These are phyloP conservation scores for Pythium rhizo-oryzae DNA, from an alignment of 352 stramenopile species.

Conservation along the genomic window DNA sequence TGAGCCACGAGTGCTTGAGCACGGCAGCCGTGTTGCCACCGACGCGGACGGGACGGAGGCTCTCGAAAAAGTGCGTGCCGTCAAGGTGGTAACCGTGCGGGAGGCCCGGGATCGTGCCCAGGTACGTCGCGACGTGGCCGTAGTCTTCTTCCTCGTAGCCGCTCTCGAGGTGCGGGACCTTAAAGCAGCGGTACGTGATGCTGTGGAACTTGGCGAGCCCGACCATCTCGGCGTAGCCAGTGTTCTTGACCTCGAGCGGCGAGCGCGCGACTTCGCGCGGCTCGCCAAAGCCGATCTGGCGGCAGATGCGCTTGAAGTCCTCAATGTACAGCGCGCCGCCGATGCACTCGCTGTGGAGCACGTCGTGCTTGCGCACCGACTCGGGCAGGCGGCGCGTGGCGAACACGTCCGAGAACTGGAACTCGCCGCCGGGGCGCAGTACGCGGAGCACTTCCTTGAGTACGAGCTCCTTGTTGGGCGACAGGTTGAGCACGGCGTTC, in stretches of 20 bases:
- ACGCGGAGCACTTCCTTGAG: constrained; percentile 82
- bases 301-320: constrained; percentile 88
- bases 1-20: constrained; percentile 69
- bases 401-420: constrained; percentile 95
- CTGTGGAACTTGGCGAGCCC: constrained; percentile 85
- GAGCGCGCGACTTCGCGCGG: constrained; percentile 83
- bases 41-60: constrained; percentile 69
- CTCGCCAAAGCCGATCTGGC: constrained; percentile 84
- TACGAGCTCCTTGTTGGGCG: constrained; percentile 90
- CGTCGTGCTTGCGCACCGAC: constrained; percentile 65
- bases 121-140: constrained; percentile 91
- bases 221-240: constrained; percentile 61
- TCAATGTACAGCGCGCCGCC: constrained; percentile 91
- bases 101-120: constrained; percentile 82
- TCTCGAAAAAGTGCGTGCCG: constrained; percentile 80
- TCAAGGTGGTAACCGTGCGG: constrained; percentile 73
- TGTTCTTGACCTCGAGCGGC: constrained; percentile 69
- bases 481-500: constrained; percentile 94
- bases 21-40: constrained; percentile 90
- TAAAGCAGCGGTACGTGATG: constrained; percentile 92
- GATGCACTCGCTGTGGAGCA: constrained; percentile 92
- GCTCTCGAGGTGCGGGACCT: constrained; percentile 63
- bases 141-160: constrained; percentile 89
- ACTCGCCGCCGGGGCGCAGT: constrained; percentile 86
- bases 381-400: constrained; percentile 75